phyloP scores from a whole-genome alignment of 371 early-diverging fungal genomes.

The Spraguea lophii region DNA sequence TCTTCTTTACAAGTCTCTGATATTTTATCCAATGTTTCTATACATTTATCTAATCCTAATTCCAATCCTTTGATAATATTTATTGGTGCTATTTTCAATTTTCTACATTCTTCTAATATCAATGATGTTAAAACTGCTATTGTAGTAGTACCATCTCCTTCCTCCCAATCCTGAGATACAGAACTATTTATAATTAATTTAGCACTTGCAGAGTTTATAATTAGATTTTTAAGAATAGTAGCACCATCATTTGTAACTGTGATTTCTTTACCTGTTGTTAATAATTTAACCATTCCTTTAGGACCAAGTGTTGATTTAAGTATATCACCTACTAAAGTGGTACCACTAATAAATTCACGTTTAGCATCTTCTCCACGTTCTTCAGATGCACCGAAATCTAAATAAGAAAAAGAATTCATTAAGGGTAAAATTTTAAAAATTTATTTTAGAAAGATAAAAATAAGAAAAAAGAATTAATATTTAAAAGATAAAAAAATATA shows the following conservation, averaged over 20 bases:
- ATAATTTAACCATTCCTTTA: constrained; percentile 69
- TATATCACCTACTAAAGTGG: constrained; percentile 84
- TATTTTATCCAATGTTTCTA: constrained; percentile 59
- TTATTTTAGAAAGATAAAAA: no score
- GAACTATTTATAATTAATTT: constrained; percentile 75
- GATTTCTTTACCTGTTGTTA: constrained; percentile 56
- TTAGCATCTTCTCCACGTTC: constrained; percentile 41
- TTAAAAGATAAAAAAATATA: no score
- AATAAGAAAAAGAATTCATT: constrained; percentile 32
- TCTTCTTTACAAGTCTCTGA: constrained; percentile 56
- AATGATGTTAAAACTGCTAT: constrained; percentile 90
- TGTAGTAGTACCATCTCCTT: constrained; percentile 97
- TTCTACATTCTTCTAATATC: constrained; percentile 79
- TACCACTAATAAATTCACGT: constrained; percentile 61
- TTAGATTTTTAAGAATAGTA: constrained; percentile 87
- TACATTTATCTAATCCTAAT: constrained; percentile 64
- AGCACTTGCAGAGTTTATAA: constrained; percentile 86
- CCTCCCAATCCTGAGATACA: constrained; percentile 95
- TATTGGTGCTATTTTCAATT: constrained; percentile 85
- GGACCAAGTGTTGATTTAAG: constrained; percentile 62
- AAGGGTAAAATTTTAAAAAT: constrained; percentile 14
- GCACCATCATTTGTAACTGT: constrained; percentile 98
- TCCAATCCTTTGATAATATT: constrained; percentile 87
- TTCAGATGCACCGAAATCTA: constrained; percentile 40
- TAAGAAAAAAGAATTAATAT: no score